phyloP scores from a whole-genome alignment of 1,284 basidiomycete species.

The Marasmius tenuissimus region DNA sequence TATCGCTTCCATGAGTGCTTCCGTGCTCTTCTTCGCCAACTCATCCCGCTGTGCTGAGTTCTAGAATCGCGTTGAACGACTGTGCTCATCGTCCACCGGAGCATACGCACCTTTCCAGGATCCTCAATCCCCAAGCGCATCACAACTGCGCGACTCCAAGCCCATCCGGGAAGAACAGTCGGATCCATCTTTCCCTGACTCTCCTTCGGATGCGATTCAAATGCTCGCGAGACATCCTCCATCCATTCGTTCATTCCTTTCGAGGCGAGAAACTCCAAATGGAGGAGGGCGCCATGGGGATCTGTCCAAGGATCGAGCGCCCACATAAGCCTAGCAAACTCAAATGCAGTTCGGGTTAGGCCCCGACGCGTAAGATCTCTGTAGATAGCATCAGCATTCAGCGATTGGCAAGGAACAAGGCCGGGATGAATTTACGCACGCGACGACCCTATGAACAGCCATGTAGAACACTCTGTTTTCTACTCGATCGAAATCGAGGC shows the following conservation, averaged over 20 bases:
- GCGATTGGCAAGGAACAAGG: constrained; percentile 11
- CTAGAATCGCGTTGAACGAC: not conserved
- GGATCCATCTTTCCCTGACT: constrained; percentile 46
- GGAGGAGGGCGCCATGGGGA: constrained; percentile 82
- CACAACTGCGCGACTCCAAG: constrained; percentile 75
- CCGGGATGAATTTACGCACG: constrained; percentile 41
- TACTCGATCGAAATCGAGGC: constrained; percentile 84
- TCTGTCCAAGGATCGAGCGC: constrained; percentile 82
- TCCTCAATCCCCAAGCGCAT: constrained; percentile 60
- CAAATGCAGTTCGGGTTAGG: constrained; percentile 84
- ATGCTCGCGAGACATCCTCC: constrained; percentile 50
- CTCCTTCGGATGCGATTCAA: constrained; percentile 37
- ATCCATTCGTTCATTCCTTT: constrained; percentile 86
- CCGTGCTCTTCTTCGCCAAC: constrained; percentile 53
- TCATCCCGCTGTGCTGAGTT: not conserved
- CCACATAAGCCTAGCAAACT: constrained; percentile 82
- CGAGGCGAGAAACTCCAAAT: constrained; percentile 82
- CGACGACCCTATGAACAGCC: constrained; percentile 75
- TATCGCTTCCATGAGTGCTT: constrained; percentile 72
- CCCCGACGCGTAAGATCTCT: constrained; percentile 86
- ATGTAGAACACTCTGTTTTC: constrained; percentile 88
- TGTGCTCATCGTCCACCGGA: not conserved
- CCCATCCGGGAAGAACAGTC: constrained; percentile 75
- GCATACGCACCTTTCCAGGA: constrained; percentile 43
- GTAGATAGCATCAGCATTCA: not conserved